phyloP scores from a whole-genome alignment of 371 early-diverging fungal species.

The Fennellomyces sp. region DNA sequence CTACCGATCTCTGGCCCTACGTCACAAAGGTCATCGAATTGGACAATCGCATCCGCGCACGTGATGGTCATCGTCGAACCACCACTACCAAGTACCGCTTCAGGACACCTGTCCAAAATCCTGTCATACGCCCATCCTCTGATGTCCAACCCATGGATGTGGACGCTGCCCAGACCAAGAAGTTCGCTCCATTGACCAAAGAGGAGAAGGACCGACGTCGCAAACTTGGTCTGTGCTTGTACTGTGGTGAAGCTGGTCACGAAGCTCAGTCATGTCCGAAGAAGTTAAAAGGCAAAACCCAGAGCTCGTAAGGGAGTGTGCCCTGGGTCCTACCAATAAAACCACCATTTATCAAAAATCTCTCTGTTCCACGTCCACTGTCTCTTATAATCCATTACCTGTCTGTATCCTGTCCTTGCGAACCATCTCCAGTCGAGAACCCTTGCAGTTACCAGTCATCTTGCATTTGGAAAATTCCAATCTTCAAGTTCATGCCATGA shows the following conservation, averaged over 20 bases:
- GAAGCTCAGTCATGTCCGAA: constrained; percentile 1
- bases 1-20: constrained; percentile 1
- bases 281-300: constrained; percentile 5
- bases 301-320: constrained; percentile 5
- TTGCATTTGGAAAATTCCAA: not conserved
- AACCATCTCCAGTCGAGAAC: not conserved
- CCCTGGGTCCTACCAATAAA: constrained; percentile 5
- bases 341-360: not conserved
- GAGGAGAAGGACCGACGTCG: constrained; percentile 4
- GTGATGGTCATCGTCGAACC: not conserved
- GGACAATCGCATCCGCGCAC: constrained; percentile 11
- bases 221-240: constrained; percentile 1
- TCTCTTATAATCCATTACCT: no score
- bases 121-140: no score
- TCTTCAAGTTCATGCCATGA: constrained; percentile 2
- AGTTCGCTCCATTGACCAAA: not conserved
- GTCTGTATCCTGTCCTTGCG: no score
- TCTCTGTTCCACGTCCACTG: not conserved
- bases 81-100: no score
- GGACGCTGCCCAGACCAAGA: not conserved
- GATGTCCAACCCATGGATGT: constrained; percentile 7
- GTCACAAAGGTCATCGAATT: constrained; percentile 10
- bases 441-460: not conserved
- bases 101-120: no score
- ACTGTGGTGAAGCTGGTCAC: constrained; percentile 1